Evolutionary conservation across 768 basidiomycete genomes (phyloP), one percentile per base, ranked within the genome.

Genomic region (Lepiota subincarnata): DNA sequence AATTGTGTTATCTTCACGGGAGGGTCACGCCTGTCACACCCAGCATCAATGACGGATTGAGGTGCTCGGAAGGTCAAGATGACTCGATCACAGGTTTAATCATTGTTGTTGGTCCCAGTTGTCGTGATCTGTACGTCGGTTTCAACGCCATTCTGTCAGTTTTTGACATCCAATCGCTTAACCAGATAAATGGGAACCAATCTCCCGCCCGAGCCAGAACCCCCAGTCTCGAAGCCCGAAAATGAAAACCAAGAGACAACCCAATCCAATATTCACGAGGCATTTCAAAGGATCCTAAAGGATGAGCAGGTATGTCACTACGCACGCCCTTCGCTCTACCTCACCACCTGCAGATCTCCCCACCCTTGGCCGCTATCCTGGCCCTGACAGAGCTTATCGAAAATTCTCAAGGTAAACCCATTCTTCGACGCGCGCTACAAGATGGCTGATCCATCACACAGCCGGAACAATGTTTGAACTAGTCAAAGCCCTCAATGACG

Each of bases 401-500:
- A 58, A 75, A 81, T 55, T 93, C 92, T 22, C 77, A 84, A 68
- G 89, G 91, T 89, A 66, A 61, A 74, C 62, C 45, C 51, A 49
- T 12, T 28, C 49, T 37, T 51, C 48, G 22, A 43, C 26, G 12
- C 28, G 49, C 6, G 11, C 18, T 8, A 2, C 45, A 2, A 13
- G 28, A 53, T 49, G 20, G 49, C 57, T 55, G 51, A 59, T 49
- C 53, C 45, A 38, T 46, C 48, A 43, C 34, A 26, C 63, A 92
- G 92, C 90, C 45, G 89, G 85, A 1, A 97, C 94, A 18, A 94
- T 93, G 86, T 91, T 87, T 60, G 96, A 99, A 68, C 84, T 98
- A 24, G 86, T 90, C 19, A 80, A 87, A 57, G 92, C 85, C 20
- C 80, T 97, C 55, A 83, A 91, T 54, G 80, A 87, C 40, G 89